phyloP scores from a whole-genome alignment of 2,329 filamentous ascomycete species.

The Colletotrichum sp. region DNA sequence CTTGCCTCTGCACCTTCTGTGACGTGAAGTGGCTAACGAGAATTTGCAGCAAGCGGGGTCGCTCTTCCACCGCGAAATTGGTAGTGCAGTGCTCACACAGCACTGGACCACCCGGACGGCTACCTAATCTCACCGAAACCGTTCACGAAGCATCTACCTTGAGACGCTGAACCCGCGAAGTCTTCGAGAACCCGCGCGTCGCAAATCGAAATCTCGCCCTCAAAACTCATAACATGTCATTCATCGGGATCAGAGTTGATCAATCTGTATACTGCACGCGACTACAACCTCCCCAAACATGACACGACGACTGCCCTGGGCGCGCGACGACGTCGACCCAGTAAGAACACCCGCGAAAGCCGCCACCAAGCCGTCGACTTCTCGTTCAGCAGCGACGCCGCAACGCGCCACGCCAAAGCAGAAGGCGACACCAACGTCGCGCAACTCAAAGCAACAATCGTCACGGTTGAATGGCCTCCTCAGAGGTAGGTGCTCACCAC shows the following conservation, averaged over 20 bases:
- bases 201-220: background rate
- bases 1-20: background rate
- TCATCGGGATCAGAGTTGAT: background rate
- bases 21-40: background rate
- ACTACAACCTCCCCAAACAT: conserved; percentile 32
- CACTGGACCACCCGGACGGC: background rate
- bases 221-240: background rate
- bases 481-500: background rate
- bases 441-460: background rate
- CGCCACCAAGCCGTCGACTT: background rate
- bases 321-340: background rate
- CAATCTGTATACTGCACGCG: background rate
- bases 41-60: background rate
- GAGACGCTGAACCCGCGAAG: background rate
- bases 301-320: conserved; percentile 57
- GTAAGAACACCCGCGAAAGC: background rate
- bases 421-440: background rate
- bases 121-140: background rate
- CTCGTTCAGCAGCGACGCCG: background rate
- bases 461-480: background rate
- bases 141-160: background rate
- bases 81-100: background rate
- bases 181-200: background rate
- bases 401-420: background rate
- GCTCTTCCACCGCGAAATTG: background rate